These are phyloP conservation scores for Physocladia obscura DNA, from an alignment of 192 early-diverging fungal species.

Conservation along the genomic window DNA sequence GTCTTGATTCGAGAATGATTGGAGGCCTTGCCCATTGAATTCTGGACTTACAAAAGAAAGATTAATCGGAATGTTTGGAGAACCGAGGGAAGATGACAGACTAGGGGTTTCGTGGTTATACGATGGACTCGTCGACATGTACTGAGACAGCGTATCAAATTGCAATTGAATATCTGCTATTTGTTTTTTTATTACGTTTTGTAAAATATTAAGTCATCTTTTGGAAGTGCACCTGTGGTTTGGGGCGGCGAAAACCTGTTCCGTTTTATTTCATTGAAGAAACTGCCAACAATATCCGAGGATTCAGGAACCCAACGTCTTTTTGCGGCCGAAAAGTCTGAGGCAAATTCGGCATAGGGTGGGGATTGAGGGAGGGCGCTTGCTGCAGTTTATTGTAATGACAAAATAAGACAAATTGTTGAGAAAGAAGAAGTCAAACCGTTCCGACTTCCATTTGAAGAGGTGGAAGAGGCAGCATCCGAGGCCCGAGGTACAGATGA, in stretches of 20 bases:
- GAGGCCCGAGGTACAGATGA: not conserved
- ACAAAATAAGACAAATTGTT: not conserved
- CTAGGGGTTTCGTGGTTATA: too few relatives aligned
- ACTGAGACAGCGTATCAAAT: not conserved
- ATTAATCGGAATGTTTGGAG: not conserved
- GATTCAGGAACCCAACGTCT: not conserved
- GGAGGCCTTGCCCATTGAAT: not conserved
- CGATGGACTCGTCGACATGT: not conserved
- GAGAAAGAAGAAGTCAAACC: not conserved
- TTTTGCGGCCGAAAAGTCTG: not conserved
- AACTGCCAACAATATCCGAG: not conserved
- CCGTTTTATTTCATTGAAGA: not conserved
- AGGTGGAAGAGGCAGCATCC: not conserved
- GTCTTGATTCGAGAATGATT: slow-evolving; percentile 11
- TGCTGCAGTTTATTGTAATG: not conserved
- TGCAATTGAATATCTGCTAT: not conserved
- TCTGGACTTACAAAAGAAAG: not conserved
- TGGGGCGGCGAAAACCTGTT: not conserved
- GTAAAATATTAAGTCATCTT: too few relatives aligned
- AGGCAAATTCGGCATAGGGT: not conserved
- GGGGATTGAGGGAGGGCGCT: not conserved
- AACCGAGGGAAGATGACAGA: not conserved
- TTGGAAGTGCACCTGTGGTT: not conserved
- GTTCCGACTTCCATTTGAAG: not conserved
- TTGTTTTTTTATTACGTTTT: too few relatives aligned